These are phyloP conservation scores for Anaeromyces robustus DNA, from an alignment of 192 early-diverging fungal species.

Conservation along the genomic window DNA sequence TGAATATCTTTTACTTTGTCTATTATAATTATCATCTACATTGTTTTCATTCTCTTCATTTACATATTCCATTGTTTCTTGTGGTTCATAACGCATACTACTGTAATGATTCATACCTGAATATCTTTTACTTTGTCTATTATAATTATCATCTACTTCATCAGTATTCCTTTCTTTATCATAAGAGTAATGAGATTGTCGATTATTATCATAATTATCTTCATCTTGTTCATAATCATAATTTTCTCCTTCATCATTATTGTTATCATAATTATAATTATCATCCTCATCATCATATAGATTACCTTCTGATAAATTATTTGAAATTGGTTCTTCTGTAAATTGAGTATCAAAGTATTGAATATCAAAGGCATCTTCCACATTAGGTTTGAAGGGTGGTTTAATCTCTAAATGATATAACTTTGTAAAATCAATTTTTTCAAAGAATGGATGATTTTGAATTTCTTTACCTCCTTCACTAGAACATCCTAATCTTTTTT, in stretches of 20 bases:
- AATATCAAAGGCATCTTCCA: constrained; percentile 25
- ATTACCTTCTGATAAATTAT: neutral
- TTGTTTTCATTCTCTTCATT: neutral
- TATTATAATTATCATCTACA: neutral
- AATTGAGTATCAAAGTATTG: constrained; percentile 21
- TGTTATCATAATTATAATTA: neutral
- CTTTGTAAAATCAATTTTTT: constrained; percentile 20
- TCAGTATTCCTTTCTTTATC: neutral
- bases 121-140: neutral
- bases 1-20: neutral
- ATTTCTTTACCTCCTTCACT: constrained; percentile 14
- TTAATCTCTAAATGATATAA: constrained; percentile 21
- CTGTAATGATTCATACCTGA: neutral
- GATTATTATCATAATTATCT: neutral
- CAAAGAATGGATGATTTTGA: constrained; percentile 20
- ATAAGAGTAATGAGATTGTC: neutral
- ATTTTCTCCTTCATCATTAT: neutral
- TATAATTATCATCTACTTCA: neutral
- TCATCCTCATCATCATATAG: neutral
- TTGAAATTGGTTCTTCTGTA: constrained; percentile 14
- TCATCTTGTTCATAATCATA: neutral
- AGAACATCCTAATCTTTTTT: constrained; percentile 12
- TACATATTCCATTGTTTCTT: neutral
- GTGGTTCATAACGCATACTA: no score
- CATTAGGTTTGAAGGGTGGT: constrained; percentile 23